Base-by-base conservation (phyloP, 345 rosid genomes). In the Camelina hispida region DNA sequence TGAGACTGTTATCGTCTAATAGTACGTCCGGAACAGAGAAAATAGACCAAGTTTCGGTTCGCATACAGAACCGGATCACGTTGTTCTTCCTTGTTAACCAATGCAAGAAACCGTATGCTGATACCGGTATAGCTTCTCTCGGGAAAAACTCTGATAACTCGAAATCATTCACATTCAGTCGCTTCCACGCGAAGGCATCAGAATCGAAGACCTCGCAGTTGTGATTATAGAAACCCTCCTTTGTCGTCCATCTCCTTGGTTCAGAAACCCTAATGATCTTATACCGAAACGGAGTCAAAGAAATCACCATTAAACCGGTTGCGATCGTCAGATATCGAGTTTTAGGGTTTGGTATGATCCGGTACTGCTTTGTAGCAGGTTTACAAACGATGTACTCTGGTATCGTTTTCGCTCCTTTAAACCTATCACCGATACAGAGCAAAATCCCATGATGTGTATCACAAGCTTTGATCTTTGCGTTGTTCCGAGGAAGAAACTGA, bases 261-360 rank as follows among this genome's bases (percentile, higher is more conserved):
- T 25, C 4, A 40, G 73, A 75, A 50, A 75, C 46, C 13, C 73
- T 67, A 22, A 75, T 43, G 37, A 75, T 74, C 78, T 74, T 74
- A 35, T 75, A 67, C 3, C 68, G 25, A 51, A 75, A 75, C 13
- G 54, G 68, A 10, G 28, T 25, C 0, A 46, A 38, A 0, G 25
- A 64, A 59, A 75, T 4, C 46, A 67, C 68, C 47, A 67, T 75
- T 14, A 75, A 18, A 50, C 79, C 73, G 4, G 16, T 13, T 9
- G 34, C 44, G 20, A 37, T 2, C 51, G 67, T 48, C 11, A 11
- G 16, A 67, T 17, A 74, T 40, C 73, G 52, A 11, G 68, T 67
- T 48, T 74, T 74, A 0, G 67, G 78, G 1, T 74, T 74, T 0
- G 78, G 72, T 66, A 67, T 75, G 54, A 66, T 25, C 8, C 50